These are phyloP conservation scores for Xylaria sp. DNA, from an alignment of 2,329 filamentous ascomycete species.

Conservation along the genomic window DNA sequence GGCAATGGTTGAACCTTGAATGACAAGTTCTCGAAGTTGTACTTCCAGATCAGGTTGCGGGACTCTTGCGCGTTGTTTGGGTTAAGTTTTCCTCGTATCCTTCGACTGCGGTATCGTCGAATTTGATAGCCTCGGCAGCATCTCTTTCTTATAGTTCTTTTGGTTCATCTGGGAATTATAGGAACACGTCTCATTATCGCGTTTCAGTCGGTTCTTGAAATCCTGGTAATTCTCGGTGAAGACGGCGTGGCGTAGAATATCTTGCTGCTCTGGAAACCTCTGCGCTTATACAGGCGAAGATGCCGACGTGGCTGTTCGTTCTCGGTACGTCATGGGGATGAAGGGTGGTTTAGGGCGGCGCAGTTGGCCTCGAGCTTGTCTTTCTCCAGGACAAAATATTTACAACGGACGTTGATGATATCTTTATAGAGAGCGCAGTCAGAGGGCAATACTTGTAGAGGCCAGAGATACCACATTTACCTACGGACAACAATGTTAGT, in stretches of 20 bases:
- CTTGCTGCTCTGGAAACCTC: conserved; percentile 97
- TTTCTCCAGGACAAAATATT: conserved; percentile 92
- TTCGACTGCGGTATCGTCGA: conserved; percentile 85
- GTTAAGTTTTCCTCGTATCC: conserved; percentile 94
- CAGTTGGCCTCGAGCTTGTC: conserved; percentile 97
- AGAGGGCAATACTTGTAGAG: conserved; percentile 93
- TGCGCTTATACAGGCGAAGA: conserved; percentile 99
- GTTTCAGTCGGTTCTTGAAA: conserved; percentile 86
- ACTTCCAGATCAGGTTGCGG: conserved; percentile 87
- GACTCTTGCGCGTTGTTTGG: conserved; percentile 88
- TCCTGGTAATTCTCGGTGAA: conserved; percentile 84
- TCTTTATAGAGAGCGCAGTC: conserved; percentile 88
- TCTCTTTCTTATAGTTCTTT: conserved; percentile 68
- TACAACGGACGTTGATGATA: conserved; percentile 88
- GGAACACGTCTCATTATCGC: conserved; percentile 91
- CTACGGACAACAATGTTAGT: conserved; percentile 36
- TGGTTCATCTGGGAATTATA: conserved; percentile 63
- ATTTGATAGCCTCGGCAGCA: conserved; percentile 80
- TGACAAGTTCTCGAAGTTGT: conserved; percentile 88
- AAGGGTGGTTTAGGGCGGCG: conserved; percentile 88
- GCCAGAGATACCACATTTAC: conserved; percentile 89
- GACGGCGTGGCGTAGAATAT: conserved; percentile 92
- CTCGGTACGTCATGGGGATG: conserved; percentile 94
- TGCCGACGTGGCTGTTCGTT: conserved; percentile 95
- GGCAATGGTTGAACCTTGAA: conserved; percentile 81